Base-by-base conservation (phyloP, 2,329 filamentous ascomycete genomes). In the Hymenoscyphus albidus region DNA sequence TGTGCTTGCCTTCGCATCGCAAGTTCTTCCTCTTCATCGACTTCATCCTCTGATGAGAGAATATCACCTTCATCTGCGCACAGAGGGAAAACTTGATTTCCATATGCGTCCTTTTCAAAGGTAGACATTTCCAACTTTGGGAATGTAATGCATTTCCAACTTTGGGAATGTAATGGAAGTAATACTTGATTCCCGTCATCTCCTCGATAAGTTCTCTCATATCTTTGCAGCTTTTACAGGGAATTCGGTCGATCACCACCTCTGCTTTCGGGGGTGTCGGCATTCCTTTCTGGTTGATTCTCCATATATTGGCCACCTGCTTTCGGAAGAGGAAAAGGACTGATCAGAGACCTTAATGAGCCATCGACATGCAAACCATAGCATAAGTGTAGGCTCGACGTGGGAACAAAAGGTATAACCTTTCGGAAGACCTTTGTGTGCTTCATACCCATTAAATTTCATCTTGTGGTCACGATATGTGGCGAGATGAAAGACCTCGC, bases 361-460 rank as follows among this genome's bases (percentile, higher is more conserved):
- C 40, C 40, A 48, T n/a, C 39, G 9, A 38, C 59, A 61, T 32
- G 59, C 59, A 27, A 51, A 61, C 59, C 59, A 61, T 7, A 61
- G 18, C 59, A 61, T 61, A 40, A 61, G 27, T 22, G 54, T 61
- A 1, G 40, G 59, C 22, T 61, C 59, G 40, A 48, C 39, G 38
- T 61, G 59, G 13, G 22, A 35, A 27, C 40, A 61, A n/a, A 31
- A 54, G 5, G 31, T n/a, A n/a, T 14, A 22, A 27, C 59, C 59
- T 16, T 18, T 54, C 6, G 59, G 59, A 6, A 51, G n/a, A 27
- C 40, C 40, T 16, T 5, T 7, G n/a, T 22, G 9, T 44, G 38
- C n/a, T 60, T 60, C 58, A 13, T 14, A 60, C 12, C 39, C n/a
- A 22, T 13, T 32, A 13, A 1, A 16, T 18, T 12, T 16, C 12